Base-by-base conservation (phyloP, 371 early-diverging fungal genomes). In the Mucor saturninus region DNA sequence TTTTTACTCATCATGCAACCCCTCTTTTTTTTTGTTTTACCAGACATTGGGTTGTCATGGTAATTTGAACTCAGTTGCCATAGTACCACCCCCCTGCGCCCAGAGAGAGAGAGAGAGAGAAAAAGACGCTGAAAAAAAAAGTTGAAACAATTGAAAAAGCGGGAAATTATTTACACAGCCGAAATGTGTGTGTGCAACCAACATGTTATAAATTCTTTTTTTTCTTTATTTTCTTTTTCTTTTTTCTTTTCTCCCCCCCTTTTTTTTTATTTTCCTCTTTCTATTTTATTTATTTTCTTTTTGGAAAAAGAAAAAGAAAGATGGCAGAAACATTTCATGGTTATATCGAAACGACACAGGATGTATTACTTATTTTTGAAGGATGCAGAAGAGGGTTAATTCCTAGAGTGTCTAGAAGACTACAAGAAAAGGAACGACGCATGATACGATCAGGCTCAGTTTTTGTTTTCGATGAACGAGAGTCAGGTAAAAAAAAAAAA, bases 401-500 rank as follows among this genome's bases (percentile, higher is more conserved):
- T 31, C 82, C 85, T 10, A 76, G 90, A 58, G 85, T 91, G 35
- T 83, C 81, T 57, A 80, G 91, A 46, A 83, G 92, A 38, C 74
- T 91, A 26, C 83, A 87, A 61, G 91, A 91, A 56, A 80, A 80
- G 48, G 91, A 92, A 64, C 85, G 92, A 35, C 75, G 76, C 53
- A 79, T 80, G 56, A 86, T 92, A 59, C 74, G 73, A 40, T 88
- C 91, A 4, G 91, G 91, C 7, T 85, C 91, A 0, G 86, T 90
- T 5, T 92, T 89, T 67, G 85, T 91, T 14, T 91, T 88, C 81
- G 89, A 89, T 66, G 91, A 92, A 70, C 83, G 85, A 55, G 92
- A 92, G 67, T 85, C 88, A 38, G 89, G 92, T 55, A 91, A 64
- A 14, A 37, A 13, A 26, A 45, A 15, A 42, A 54, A 4, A 46